Conservation (phyloP, 2,329 filamentous ascomycete genomes). For the Myriosclerotinia scirpicola region DNA sequence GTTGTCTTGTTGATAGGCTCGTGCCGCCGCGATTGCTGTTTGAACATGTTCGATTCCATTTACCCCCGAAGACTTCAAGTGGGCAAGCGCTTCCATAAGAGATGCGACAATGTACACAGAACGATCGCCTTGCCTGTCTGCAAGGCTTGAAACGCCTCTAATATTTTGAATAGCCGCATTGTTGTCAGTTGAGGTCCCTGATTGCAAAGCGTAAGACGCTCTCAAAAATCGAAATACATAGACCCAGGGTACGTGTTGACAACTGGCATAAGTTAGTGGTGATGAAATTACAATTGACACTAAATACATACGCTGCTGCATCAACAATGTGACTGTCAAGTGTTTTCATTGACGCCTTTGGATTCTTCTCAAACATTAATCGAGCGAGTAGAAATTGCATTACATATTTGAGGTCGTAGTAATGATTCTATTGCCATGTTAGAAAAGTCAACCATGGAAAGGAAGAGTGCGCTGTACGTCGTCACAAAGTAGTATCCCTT, state of each 20-base stretch:
- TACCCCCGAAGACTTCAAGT: constrained; percentile 62
- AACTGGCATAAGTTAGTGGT: constrained; percentile 40
- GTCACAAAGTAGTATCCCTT: constrained; percentile 68
- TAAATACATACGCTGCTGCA: constrained; percentile 58
- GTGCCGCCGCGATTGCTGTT: constrained; percentile 69
- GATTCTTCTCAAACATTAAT: constrained; percentile 67
- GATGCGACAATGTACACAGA: constrained; percentile 65
- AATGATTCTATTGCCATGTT: constrained; percentile 48
- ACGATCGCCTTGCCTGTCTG: constrained; percentile 59
- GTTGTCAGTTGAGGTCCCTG: constrained; percentile 59
- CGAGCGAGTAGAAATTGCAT: constrained; percentile 74
- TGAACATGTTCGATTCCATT: constrained; percentile 71
- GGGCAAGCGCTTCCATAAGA: constrained; percentile 67
- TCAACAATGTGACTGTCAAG: constrained; percentile 69
- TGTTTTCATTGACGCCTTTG: constrained; percentile 70
- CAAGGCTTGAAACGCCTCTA: constrained; percentile 59
- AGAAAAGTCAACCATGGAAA: background rate
- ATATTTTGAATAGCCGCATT: constrained; percentile 67
- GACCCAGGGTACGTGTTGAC: constrained; percentile 69
- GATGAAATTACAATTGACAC: constrained; percentile 5
- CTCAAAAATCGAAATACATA: constrained; percentile 77
- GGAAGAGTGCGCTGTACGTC: constrained; percentile 47
- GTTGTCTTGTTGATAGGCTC: constrained; percentile 67
- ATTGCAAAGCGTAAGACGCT: constrained; percentile 65
- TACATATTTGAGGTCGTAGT: constrained; percentile 70